phyloP scores from a whole-genome alignment of 768 basidiomycete species.

The Heimioporus sp. region DNA sequence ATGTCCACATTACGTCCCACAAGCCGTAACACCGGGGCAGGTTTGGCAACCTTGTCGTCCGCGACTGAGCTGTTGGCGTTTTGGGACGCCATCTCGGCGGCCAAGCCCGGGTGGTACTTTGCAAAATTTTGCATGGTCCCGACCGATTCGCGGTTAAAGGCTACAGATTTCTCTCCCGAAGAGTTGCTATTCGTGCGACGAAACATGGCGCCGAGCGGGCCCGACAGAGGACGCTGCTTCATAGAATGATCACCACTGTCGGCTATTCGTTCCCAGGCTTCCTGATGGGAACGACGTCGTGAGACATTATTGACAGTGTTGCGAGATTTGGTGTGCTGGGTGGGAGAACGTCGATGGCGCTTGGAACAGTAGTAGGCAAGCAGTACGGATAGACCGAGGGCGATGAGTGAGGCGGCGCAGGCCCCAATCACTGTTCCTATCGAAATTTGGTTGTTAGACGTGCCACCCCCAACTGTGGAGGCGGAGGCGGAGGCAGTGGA shows the following conservation, averaged over 20 bases:
- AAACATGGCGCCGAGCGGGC: constrained; percentile 60
- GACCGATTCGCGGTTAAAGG: constrained; percentile 32
- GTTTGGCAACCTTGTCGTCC: constrained; percentile 8
- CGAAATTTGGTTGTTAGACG: constrained; percentile 24
- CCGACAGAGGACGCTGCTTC: constrained; percentile 38
- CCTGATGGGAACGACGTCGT: constrained; percentile 41
- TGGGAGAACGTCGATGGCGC: constrained; percentile 24
- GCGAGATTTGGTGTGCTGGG: constrained; percentile 32
- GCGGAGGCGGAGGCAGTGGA: constrained; percentile 11
- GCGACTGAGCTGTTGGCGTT: constrained; percentile 22
- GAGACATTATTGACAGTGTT: constrained; percentile 42
- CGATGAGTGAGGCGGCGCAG: constrained; percentile 58
- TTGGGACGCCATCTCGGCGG: constrained; percentile 48
- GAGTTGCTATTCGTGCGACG: constrained; percentile 53
- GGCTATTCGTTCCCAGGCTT: constrained; percentile 58
- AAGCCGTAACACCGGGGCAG: constrained; percentile 42
- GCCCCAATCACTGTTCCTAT: constrained; percentile 57
- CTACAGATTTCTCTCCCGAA: constrained; percentile 47
- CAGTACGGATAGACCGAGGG: constrained; percentile 49
- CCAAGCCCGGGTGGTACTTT: constrained; percentile 56
- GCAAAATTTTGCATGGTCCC: constrained; percentile 45
- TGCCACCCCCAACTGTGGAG: constrained; percentile 1
- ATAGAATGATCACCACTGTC: constrained; percentile 47
- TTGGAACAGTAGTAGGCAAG: constrained; percentile 55
- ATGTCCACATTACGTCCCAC: constrained; percentile 40